Base-by-base conservation (phyloP, 495 filamentous ascomycete species). In the Talaromyces stipitatus region DNA sequence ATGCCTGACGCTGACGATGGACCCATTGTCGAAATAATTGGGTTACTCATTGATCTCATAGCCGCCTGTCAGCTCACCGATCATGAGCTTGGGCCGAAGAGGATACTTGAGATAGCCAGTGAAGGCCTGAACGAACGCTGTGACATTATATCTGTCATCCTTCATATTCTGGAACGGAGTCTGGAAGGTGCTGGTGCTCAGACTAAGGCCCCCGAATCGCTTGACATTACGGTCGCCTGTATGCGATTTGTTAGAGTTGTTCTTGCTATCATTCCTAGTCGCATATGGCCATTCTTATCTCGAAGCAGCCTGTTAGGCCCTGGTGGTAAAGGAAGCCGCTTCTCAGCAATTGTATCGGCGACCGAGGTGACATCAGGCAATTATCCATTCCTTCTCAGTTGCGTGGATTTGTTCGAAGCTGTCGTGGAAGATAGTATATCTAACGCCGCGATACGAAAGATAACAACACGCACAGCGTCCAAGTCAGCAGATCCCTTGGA, bases 201-300 rank as follows among this genome's bases (percentile, higher is more conserved):
- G 20, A 78, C 80, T 22, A 77, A 78, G 11, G 59, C 73, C 5
- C 81, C 78, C 26, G 73, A 68, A 3, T 71, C 77, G 8, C 57
- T 88, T 18, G 78, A 85, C 6, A 75, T 89, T 29, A 75, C 92
- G 23, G 78, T 87, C 29, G 82, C 84, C 30, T 96, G 90, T 61
- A 62, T 90, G 32, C 86, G 89, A 38, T 97, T 97, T 59, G 78
- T 92, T 12, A 77, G 85, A 57, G 83, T 82, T 18, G 70, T 94
- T 9, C 66, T 90, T 3, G 72, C 77, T 5, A 71, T 95, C n/a
- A 74, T 86, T 24, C 92, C 92, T 3, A 85, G 83, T 45, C 75
- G 92, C 57, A 84, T 96, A 2, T 98, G 92, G 92, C 88, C 91
- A 3, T 90, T 92, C 64, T 82, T 98, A 64, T 80, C 86, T 4